Evolutionary conservation across 148 eudicot genomes (phyloP).

Genomic region (Vaccinium myrtillus): DNA sequence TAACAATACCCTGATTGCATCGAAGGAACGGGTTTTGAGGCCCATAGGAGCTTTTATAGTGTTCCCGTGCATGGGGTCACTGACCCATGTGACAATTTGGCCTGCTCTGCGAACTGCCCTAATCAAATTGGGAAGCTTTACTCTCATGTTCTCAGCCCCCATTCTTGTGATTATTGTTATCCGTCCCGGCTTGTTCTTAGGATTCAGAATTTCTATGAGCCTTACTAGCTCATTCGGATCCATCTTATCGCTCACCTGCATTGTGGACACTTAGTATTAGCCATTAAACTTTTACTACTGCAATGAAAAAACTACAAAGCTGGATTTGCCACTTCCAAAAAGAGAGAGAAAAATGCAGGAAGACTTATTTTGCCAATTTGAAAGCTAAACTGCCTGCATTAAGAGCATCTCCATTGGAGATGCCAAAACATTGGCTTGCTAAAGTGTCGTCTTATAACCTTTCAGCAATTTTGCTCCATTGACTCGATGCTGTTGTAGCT

Average conservation of each 20-base stretch:
- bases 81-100: constrained; percentile 75
- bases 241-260: constrained; percentile 78
- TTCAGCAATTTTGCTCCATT: background rate
- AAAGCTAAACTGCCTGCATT: background rate
- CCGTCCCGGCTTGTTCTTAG: constrained; percentile 71
- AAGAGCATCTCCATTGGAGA: background rate
- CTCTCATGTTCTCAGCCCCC: constrained; percentile 86
- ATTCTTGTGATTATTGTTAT: constrained; percentile 66
- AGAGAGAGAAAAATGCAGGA: background rate
- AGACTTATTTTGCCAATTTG: background rate
- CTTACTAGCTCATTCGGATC: constrained; percentile 69
- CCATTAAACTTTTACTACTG: background rate
- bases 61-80: constrained; percentile 80
- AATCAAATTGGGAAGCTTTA: constrained; percentile 70
- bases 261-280: background rate
- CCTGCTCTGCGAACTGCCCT: constrained; percentile 67
- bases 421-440: background rate
- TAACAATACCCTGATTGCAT: constrained; percentile 60
- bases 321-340: background rate
- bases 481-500: background rate
- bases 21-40: constrained; percentile 74
- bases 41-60: constrained; percentile 74
- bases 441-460: background rate
- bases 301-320: background rate
- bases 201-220: constrained; percentile 77